Conservation (phyloP, 371 early-diverging fungal species). For the Mortierella sp. region DNA sequence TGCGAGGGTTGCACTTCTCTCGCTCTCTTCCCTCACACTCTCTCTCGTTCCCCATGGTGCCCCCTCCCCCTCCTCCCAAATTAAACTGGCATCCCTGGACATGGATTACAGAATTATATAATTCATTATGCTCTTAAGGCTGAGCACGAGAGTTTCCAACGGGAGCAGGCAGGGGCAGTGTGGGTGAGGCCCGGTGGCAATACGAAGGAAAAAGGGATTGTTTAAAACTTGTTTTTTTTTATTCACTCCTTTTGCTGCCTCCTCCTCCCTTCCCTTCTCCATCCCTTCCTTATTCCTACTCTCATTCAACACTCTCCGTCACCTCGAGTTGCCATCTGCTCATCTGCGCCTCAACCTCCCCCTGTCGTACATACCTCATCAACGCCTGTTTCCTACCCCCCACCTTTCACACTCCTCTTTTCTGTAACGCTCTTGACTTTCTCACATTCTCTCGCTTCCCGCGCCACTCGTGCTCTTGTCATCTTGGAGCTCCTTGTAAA, state of each 20-base stretch:
- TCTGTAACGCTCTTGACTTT: not conserved
- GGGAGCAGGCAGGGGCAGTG: too few species aligned
- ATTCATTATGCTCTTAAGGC: too few species aligned
- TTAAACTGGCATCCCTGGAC: too few species aligned
- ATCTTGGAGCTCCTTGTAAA: not conserved
- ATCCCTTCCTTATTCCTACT: not conserved
- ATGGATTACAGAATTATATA: too few species aligned
- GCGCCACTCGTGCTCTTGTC: not conserved
- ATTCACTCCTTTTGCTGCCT: not conserved
- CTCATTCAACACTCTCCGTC: not conserved
- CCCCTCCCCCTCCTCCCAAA: constrained; percentile 2
- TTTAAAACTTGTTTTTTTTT: too few species aligned
- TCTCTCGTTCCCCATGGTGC: constrained; percentile 9
- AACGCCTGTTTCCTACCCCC: not conserved
- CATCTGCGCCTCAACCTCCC: not conserved
- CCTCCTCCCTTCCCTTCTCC: not conserved
- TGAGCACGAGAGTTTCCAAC: too few species aligned
- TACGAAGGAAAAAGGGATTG: too few species aligned
- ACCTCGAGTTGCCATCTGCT: not conserved
- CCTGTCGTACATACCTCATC: not conserved
- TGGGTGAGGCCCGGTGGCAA: too few species aligned
- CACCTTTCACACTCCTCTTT: not conserved
- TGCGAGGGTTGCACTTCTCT: not conserved
- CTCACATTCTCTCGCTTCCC: not conserved
- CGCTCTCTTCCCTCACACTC: not conserved